Conservation (phyloP, 2,329 filamentous ascomycete species). For the Sordariomycetes sp. region DNA sequence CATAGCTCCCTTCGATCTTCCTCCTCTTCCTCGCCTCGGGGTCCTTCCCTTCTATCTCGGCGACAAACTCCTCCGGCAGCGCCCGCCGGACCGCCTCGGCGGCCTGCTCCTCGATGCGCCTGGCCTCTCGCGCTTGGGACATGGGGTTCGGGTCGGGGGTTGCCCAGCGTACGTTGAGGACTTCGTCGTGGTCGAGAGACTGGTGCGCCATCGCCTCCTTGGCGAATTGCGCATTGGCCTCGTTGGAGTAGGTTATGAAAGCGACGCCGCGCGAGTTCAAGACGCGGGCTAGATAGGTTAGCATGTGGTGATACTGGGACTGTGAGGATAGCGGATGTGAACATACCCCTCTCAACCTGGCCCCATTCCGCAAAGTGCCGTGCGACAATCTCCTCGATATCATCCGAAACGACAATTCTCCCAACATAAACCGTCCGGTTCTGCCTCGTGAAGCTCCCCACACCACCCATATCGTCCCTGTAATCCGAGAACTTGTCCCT, state of each 20-base stretch:
- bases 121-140: slow-evolving; percentile 83
- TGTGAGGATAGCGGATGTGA: slow-evolving; percentile 1
- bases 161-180: slow-evolving; percentile 94
- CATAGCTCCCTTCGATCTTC: slow-evolving; percentile 82
- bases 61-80: slow-evolving; percentile 80
- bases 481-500: slow-evolving; percentile 90
- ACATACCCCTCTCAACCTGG: slow-evolving; percentile 64
- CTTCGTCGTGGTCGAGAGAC: slow-evolving; percentile 79
- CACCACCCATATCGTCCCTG: slow-evolving; percentile 94
- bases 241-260: slow-evolving; percentile 89
- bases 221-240: slow-evolving; percentile 81
- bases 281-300: slow-evolving; percentile 47
- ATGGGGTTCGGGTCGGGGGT: slow-evolving; percentile 93
- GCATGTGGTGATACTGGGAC: neutral
- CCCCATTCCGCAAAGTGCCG: slow-evolving; percentile 97
- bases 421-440: slow-evolving; percentile 93
- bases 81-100: slow-evolving; percentile 86
- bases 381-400: slow-evolving; percentile 92
- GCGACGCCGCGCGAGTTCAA: slow-evolving; percentile 83
- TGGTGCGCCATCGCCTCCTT: slow-evolving; percentile 97
- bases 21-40: slow-evolving; percentile 78
- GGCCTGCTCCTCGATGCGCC: slow-evolving; percentile 86
- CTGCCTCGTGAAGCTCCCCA: slow-evolving; percentile 85
- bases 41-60: slow-evolving; percentile 86
- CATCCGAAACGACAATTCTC: slow-evolving; percentile 87